A percentile compares a stretch with the other conserved stretches of the same genome.
These are phyloP conservation scores for Nymphaea colorata DNA, from an alignment of 164 flowering plant genomes.

Conservation along the genomic window DNA sequence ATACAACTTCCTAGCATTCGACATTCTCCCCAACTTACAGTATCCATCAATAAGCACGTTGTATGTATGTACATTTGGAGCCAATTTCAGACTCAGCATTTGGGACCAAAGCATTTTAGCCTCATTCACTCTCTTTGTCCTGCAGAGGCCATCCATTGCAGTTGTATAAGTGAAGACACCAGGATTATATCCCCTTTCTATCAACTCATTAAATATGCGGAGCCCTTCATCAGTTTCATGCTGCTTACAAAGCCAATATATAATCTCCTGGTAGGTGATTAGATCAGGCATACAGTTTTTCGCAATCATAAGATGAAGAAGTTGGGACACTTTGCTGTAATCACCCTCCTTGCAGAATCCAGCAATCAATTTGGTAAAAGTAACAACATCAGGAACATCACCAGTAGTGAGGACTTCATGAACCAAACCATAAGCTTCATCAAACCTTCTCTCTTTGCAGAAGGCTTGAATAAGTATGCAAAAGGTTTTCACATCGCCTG, in stretches of 20 bases:
- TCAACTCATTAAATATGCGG: conserved; percentile 34
- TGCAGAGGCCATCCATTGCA: conserved; percentile 53
- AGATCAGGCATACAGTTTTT: conserved; percentile 40
- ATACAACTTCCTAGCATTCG: conserved; percentile 44
- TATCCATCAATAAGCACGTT: conserved; percentile 57
- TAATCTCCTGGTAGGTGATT: conserved; percentile 47
- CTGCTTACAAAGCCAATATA: conserved; percentile 38
- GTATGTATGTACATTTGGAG: conserved; percentile 37
- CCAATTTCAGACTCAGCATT: conserved; percentile 35
- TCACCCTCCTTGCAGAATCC: conserved; percentile 47
- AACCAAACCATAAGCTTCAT: conserved; percentile 34
- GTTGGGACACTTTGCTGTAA: conserved; percentile 24
- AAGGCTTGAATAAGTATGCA: conserved; percentile 50
- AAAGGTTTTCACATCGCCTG: conserved; percentile 43
- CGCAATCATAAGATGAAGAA: conserved; percentile 40
- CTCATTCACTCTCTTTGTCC: conserved; percentile 29
- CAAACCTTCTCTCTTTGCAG: conserved; percentile 29
- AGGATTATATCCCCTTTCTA: conserved; percentile 22
- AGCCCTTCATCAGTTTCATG: conserved; percentile 29
- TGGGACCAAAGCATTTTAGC: conserved; percentile 25
- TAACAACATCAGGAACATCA: conserved; percentile 42
- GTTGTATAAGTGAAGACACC: conserved; percentile 55
- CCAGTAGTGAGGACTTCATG: conserved; percentile 52
- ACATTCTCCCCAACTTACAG: conserved; percentile 44
- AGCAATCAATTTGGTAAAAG: conserved; percentile 44